phyloP scores from a whole-genome alignment of 352 stramenopile species.

The Globisporangium canariense region DNA sequence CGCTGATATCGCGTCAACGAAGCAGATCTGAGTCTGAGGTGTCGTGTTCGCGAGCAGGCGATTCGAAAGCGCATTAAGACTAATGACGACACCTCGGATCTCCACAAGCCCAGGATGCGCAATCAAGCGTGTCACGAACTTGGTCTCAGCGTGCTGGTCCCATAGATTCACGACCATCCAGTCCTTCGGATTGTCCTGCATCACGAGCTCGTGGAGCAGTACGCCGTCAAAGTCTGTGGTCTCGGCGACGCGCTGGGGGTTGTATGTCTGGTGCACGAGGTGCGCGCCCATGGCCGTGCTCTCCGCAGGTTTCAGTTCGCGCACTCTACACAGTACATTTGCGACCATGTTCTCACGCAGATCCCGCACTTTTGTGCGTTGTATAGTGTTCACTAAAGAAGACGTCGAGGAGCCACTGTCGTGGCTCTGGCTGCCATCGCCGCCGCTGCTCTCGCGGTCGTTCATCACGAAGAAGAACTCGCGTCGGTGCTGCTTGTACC shows the following conservation, averaged over 20 bases:
- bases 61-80: conserved; percentile 40
- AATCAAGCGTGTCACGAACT: conserved; percentile 37
- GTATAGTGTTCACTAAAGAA: conserved; percentile 6
- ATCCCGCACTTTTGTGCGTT: conserved; percentile 30
- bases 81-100: conserved; percentile 41
- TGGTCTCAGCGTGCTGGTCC: conserved; percentile 58
- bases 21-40: conserved; percentile 40
- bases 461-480: conserved; percentile 31
- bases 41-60: conserved; percentile 60
- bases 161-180: conserved; percentile 57
- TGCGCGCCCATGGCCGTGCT: conserved; percentile 1
- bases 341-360: conserved; percentile 57
- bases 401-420: neutral
- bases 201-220: conserved; percentile 44
- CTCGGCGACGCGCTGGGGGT: conserved; percentile 1
- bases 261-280: conserved; percentile 4
- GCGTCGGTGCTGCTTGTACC: conserved; percentile 55
- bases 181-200: conserved; percentile 33
- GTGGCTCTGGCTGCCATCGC: conserved; percentile 1
- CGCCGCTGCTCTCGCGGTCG: neutral
- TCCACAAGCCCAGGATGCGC: conserved; percentile 32
- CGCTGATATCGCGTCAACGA: conserved; percentile 20
- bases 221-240: conserved; percentile 36
- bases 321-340: conserved; percentile 41
- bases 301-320: conserved; percentile 5